Base-by-base conservation (phyloP, 2,329 filamentous ascomycete genomes). In the Aspergillus fumigatiaffinis region DNA sequence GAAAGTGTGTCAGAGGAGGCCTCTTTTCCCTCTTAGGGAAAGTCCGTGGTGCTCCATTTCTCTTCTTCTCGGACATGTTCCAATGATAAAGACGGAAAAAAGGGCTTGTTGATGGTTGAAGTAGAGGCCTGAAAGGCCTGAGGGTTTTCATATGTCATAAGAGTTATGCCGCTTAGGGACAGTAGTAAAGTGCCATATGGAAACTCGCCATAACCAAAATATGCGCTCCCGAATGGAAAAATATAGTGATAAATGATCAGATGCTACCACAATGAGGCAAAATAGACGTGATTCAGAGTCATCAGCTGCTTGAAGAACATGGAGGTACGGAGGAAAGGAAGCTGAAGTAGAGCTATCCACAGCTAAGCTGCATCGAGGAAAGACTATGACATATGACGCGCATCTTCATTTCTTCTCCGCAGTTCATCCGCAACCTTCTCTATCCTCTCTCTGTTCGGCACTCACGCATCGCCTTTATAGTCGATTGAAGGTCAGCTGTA, bases 1-100 rank as follows among this genome's bases (percentile, higher is more conserved):
- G 71, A 57, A 80, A 80, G 64, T 80, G 77, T 0, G 77, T 79
- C 14, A 74, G 63, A n/a, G 64, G 69, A 17, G 73, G 70, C n/a
- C 60, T 63, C 55, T 71, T 71, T 50, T 65, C 60, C 51, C 56
- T 60, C 28, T 57, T 60, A 42, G 48, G 51, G 44, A 52, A 49
- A 14, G 44, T 49, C 41, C 41, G 41, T 10, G 28, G 17, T n/a
- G 49, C 23, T 28, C 35, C 32, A 28, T 29, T 32, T 38, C 32
- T 26, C 10, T 42, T 55, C 14, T 52, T 49, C 14, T 50, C 38
- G n/a, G 55, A 47, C 57, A 61, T 63, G 28, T 25, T 38, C 38
- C 26, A 50, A 21, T 42, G 38, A 29, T 49, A 26, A 25, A n/a
- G 8, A 38, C 54, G 52, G 32, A 53, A 41, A n/a, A 23, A 20